Evolutionary conservation across 139 green algal species (phyloP), one percentile per base, ranked within the genome.

Genomic region (Ostreobium quekettii): DNA sequence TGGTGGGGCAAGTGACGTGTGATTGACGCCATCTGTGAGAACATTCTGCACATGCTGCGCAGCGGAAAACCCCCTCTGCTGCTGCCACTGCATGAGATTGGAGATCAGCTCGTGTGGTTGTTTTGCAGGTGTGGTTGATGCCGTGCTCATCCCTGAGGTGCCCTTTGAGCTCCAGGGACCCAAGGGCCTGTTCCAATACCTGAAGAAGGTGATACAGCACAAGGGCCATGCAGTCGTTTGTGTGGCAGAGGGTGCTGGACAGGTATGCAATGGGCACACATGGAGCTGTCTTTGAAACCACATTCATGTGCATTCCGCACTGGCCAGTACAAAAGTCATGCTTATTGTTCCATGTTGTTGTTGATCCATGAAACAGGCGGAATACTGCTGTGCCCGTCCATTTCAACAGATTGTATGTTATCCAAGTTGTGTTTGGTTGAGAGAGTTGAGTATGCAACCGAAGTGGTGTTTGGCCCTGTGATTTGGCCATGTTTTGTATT

Each of bases 101-200:
- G n/a, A n/a, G n/a, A n/a, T n/a, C n/a, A n/a, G n/a, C n/a, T n/a
- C 19, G 15, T 7, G 63, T 8, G 66, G 30, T 15, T 60, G 3
- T 48, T 28, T 30, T 35, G 46, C 76, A 84, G 75, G 86, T 36
- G 80, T 90, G 57, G 87, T 92, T 60, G 91, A 97, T 69, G 77
- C 84, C 5, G 94, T 84, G 72, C 79, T 99, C 33, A 99, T 97
- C 60, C 93, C 93, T 4, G 92, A 99, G 80, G 86, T 96, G 32
- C 72, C 64, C 11, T 98, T 97, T 76, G 74, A 73, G n/a, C 39
- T 96, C 36, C 49, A 92, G 26, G 92, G 92, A n/a, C 59, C 78
- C 15, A 69, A 76, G 6, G 92, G 92, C 1, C 73, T 98, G 60
- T 76, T 91, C 32, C 67, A 66, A 2, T 94, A 93, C 72, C 48